Evolutionary conservation across 169 alveolate genomes (phyloP), one percentile per base, ranked within the genome.

Genomic region (Babesia sp.): DNA sequence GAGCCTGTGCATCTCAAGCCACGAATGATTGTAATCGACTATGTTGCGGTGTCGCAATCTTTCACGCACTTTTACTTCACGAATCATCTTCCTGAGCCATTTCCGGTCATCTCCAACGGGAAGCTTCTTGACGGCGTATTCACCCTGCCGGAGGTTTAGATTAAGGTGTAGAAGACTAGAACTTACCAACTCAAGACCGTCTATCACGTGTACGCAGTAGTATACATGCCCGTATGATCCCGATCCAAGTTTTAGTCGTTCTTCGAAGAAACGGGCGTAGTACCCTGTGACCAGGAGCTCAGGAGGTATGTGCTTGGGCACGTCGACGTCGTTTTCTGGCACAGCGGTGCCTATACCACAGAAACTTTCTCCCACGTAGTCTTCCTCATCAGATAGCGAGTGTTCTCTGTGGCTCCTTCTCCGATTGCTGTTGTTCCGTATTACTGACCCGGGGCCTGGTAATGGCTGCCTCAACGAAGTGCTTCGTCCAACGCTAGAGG

Each of bases 161-260:
- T 1, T 1, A 20, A 3, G 9, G 9, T 1, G 37, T 53, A 31
- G 51, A 34, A 29, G 42, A 20, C n/a, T 3, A 24, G 72, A 58
- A 31, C 64, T 61, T 36, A 86, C 93, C 74, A 89, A 70, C 2
- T 77, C 34, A 18, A 90, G 87, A 24, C 84, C 91, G 48, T 91
- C 95, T 1, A 91, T 60, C 6, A 90, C 75, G 66, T 91, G 95
- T 26, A 71, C 57, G 56, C 95, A 91, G 51, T 86, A 61, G 63
- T 84, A 91, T 9, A 91, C 95, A 50, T 84, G 93, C 11, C 94
- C 95, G 60, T 66, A 87, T 41, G 90, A 82, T 29, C 95, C 94
- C 41, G 90, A 71, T 12, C 95, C 95, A n/a, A 91, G 85, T 54
- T 85, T 83, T 36, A 48, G 54, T 34, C 69, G 71, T 74, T 91